Evolutionary conservation across 1,139 yeast genomes (phyloP), one percentile per base, ranked within the genome.

Genomic region (Candida freyschussii): DNA sequence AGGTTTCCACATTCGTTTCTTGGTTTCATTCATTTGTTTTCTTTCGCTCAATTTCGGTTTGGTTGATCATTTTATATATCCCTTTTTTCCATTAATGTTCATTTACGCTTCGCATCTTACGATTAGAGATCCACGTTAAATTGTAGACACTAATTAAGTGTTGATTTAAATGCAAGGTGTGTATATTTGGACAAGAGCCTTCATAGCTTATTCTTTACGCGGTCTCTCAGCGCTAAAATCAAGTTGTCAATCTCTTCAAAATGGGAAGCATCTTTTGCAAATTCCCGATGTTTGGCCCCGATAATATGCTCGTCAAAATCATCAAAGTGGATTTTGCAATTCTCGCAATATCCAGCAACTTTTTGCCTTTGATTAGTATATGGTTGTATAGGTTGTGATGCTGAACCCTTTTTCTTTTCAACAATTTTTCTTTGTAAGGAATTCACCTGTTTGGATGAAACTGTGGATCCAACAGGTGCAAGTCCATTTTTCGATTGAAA

Each of bases 311-410:
- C 85, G 19, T 78, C 83, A 53, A 89, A 80, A 47, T 75, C 74
- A 33, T 83, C 89, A 53, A 84, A 91, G 53, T 82, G 81, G 44
- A 82, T 85, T 21, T 93, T 71, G 58, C 99, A 91, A 57, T 91
- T 93, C 55, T 91, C 99, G 61, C 98, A 91, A 58, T 84, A 86
- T 0, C 95, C 95, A 31, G 73, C 52, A 44, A 40, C 49, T 41
- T 48, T 65, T 37, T 43, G 36, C 43, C 35, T 31, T 25, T 29
- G 29, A 37, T 31, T 24, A 39, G 25, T 22, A 17, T 24, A 19
- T 26, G 13, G 24, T 23, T 19, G 21, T 17, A 30, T 45, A 13
- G 37, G 54, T 29, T 37, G 45, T 45, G 29, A 59, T 30, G 32
- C 19, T 17, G 29, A 13, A 19, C 18, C 7, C n/a, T 14, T 15